Evolutionary conservation across 495 filamentous ascomycete species (phyloP), one percentile per base, ranked within the genome.

Genomic region (Neurospora sp.): DNA sequence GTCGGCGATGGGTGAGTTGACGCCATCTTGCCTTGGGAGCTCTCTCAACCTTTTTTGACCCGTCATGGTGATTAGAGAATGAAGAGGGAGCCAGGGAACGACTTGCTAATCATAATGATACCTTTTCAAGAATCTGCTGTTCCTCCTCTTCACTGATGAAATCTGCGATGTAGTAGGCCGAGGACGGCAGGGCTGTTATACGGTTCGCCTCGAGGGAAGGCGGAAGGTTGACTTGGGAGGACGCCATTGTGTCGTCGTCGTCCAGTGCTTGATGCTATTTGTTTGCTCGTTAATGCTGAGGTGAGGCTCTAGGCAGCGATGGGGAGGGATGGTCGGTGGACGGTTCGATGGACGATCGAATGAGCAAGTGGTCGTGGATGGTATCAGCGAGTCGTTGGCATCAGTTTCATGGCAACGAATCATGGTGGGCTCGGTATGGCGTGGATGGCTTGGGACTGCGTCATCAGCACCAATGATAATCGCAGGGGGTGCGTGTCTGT

Each of bases 71-170:
- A 65, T 78, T 75, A 76, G 78, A 77, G 39, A 69, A 65, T 44
- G 53, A 12, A 70, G 12, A 37, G 40, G 42, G 47, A 40, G 70
- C 37, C 59, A 69, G 31, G 53, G 39, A 38, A n/a, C 39, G 22
- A 40, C 18, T 40, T n/a, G n/a, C 35, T 35, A 6, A 22, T 71
- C 22, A 71, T 38, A 12, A 65, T 42, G 45, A 53, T 77, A 93
- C 89, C 84, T 94, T 94, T 45, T 89, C 81, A 31, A 97, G 79
- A 18, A 99, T 86, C 31, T 79, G 71, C 4, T 83, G 75, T 81
- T 98, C 94, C 81, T 98, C 94, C 22, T 89, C 87, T 69, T 84
- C 81, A 14, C 87, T 87, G 75, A 99, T 91, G 83, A 99, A 98
- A 78, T 94, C 87, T 3, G 94, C 84, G 68, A 98, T 92, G 81